Evolutionary conservation across 208 protist species (phyloP), one percentile per base, ranked within the genome.

Genomic region (Leptomonas seymouri): DNA sequence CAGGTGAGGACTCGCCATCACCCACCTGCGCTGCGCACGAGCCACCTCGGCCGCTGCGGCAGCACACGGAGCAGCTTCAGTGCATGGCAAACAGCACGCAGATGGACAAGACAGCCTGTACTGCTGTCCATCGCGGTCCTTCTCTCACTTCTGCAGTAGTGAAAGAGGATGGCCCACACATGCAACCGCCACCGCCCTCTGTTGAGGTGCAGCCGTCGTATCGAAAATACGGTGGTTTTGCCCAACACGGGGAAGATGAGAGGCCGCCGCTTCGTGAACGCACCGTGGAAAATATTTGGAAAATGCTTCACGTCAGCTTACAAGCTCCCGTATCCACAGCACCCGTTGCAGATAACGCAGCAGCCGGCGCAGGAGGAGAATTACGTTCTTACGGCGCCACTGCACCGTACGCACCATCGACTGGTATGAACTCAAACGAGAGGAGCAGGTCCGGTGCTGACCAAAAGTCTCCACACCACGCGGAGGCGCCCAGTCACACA

Each of bases 121-220:
- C 36, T 9, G 3, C 39, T 2, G 39, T n/a, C 14, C 39, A 18
- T 21, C 55, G 39, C 7, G 48, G 55, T 31, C 36, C 39, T 34
- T 48, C 59, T 0, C 18, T 46, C 14, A 3, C 46, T 7, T 50
- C 45, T 16, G 44, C 25, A 14, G 23, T 16, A n/a, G n/a, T n/a
- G n/a, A n/a, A n/a, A n/a, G 44, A 16, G 25, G 42, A 27, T 11
- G 31, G 27, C 7, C 27, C n/a, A 7, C 7, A 2, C 8, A 1
- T 44, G 23, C 42, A 28, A 15, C 45, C 46, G n/a, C 60, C 60
- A 18, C 60, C 60, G 46, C 15, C 60, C 20, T 66, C 54, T 46
- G 14, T 3, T 1, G 34, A 31, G 39, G 4, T 20, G 58, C 23
- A 53, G 27, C 7, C 20, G 18, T 18, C 42, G 42, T 16, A 54